A percentile compares a stretch with the other conserved stretches of the same genome.
Conservation (phyloP, 2,329 filamentous ascomycete species). For the Penicillium oxalicum region DNA sequence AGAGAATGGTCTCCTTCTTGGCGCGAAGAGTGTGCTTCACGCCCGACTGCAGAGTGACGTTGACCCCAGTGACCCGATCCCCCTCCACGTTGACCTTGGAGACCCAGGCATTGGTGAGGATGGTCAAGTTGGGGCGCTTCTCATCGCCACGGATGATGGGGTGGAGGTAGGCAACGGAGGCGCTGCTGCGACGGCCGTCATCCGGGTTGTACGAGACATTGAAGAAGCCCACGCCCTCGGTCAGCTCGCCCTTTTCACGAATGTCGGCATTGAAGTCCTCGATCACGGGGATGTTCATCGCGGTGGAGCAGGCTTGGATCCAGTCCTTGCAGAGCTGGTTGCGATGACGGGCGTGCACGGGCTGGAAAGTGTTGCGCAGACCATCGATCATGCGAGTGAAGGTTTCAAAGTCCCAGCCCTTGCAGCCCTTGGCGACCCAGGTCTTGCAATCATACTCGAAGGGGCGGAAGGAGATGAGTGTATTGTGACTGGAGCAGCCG, state of each 20-base stretch:
- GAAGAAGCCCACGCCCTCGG: conserved; percentile 80
- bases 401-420: conserved; percentile 79
- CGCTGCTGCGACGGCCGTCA: conserved; percentile 74
- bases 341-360: conserved; percentile 75
- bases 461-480: conserved; percentile 84
- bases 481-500: conserved; percentile 91
- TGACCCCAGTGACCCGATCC: conserved; percentile 66
- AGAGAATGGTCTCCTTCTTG: conserved; percentile 71
- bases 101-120: conserved; percentile 85
- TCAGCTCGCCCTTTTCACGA: conserved; percentile 63
- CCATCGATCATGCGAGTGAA: conserved; percentile 78
- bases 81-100: conserved; percentile 68
- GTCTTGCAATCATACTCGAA: conserved; percentile 82
- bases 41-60: conserved; percentile 59
- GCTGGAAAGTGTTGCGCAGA: conserved; percentile 83
- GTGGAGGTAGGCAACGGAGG: conserved; percentile 88
- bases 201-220: conserved; percentile 88
- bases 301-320: conserved; percentile 72
- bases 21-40: conserved; percentile 52
- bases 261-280: conserved; percentile 86
- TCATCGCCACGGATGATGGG: conserved; percentile 80
- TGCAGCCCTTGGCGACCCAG: conserved; percentile 76
- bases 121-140: conserved; percentile 73
- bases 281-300: conserved; percentile 73
- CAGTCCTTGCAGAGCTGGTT: conserved; percentile 91